A percentile compares a stretch with the other conserved stretches of the same genome.
Conservation (phyloP, 805 yeast genomes). For the Blastobotrys chiropterorum region DNA sequence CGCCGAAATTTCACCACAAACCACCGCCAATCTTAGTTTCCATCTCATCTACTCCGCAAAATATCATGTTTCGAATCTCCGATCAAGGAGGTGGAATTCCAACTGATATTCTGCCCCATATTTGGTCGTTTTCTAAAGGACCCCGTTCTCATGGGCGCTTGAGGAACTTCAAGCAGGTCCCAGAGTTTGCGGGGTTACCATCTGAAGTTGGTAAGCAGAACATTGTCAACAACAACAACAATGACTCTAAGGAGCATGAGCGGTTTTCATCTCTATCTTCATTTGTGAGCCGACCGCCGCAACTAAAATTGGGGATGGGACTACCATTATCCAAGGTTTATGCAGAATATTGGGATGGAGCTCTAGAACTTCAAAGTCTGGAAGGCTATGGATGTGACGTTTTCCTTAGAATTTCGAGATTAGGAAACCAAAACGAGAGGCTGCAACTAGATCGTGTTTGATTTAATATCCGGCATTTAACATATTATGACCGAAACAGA, state of each 20-base stretch:
- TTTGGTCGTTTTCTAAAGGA: constrained; percentile 77
- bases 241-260: constrained; percentile 3
- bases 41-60: constrained; percentile 58
- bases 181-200: constrained; percentile 27
- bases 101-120: constrained; percentile 48
- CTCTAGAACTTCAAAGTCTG: constrained; percentile 68
- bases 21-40: constrained; percentile 63
- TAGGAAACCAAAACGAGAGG: constrained; percentile 61
- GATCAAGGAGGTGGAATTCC: constrained; percentile 89
- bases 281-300: constrained; percentile 65
- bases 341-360: constrained; percentile 96
- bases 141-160: constrained; percentile 24
- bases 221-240: constrained; percentile 10
- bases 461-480: background rate
- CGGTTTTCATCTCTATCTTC: constrained; percentile 48
- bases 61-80: constrained; percentile 69
- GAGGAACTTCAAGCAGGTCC: constrained; percentile 26
- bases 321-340: constrained; percentile 89
- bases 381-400: constrained; percentile 94
- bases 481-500: too few relatives aligned
- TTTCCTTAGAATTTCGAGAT: constrained; percentile 66
- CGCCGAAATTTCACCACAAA: constrained; percentile 40
- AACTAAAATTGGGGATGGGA: constrained; percentile 77
- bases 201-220: constrained; percentile 23
- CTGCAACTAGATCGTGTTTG: constrained; percentile 69